Evolutionary conservation across 257 asterid genomes (phyloP).

Genomic region (Solanum tarijense): DNA sequence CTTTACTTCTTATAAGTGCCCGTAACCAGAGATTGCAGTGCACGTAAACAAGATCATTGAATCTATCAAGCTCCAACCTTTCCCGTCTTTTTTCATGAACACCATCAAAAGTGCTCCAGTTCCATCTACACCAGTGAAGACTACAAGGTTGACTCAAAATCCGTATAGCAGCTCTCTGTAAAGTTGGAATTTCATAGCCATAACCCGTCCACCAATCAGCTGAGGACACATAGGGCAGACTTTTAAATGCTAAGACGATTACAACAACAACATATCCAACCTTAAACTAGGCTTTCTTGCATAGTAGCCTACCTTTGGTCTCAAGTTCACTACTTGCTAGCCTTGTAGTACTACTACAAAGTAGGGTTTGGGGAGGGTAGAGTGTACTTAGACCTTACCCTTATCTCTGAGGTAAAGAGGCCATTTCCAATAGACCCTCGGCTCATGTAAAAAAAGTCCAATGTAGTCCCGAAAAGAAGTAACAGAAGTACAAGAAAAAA

Average conservation of each 20-base stretch:
- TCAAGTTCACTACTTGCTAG: background rate
- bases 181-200: conserved; percentile 35
- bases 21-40: conserved; percentile 41
- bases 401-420: background rate
- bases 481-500: background rate
- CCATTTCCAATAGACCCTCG: background rate
- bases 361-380: background rate
- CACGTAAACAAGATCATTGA: conserved; percentile 28
- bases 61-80: conserved; percentile 16
- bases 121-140: conserved; percentile 40
- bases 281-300: background rate
- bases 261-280: background rate
- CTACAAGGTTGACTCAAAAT: conserved; percentile 38
- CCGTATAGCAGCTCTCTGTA: conserved; percentile 31
- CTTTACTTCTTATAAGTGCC: conserved; percentile 15
- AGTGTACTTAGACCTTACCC: background rate
- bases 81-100: conserved; percentile 10
- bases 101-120: conserved; percentile 30
- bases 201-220: conserved; percentile 45
- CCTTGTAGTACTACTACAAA: background rate
- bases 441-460: background rate
- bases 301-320: background rate
- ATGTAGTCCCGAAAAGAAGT: background rate
- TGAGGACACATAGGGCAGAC: conserved; percentile 1
- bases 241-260: background rate